Evolutionary conservation across 352 stramenopile species (phyloP).

Genomic region (Globisporangium paroecandrum): DNA sequence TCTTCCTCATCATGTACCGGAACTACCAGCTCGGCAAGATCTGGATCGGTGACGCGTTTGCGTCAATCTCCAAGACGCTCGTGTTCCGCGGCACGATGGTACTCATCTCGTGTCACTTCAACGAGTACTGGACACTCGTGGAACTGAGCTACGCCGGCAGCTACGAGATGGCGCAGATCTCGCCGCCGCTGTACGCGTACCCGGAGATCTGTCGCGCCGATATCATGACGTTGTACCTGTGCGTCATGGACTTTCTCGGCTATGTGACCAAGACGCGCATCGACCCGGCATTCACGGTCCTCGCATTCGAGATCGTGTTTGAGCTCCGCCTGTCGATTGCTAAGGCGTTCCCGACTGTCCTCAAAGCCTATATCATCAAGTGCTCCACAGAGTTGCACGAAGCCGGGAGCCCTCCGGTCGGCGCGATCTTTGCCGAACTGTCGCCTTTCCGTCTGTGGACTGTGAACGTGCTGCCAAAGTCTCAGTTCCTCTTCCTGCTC

Average conservation of each 20-base stretch:
- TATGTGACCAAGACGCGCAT: slow-evolving; percentile 23
- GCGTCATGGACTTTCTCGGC: slow-evolving; percentile 21
- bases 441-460: neutral
- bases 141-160: slow-evolving; percentile 26
- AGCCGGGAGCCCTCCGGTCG: neutral
- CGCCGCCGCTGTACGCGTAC: slow-evolving; percentile 27
- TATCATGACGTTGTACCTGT: slow-evolving; percentile 34
- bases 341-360: neutral
- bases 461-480: neutral
- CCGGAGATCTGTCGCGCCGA: slow-evolving; percentile 27
- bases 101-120: slow-evolving; percentile 29
- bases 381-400: neutral
- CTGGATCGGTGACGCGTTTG: slow-evolving; percentile 44
- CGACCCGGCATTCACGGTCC: slow-evolving; percentile 28
- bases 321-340: slow-evolving; percentile 13
- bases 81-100: slow-evolving; percentile 30
- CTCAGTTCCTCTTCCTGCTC: neutral
- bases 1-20: slow-evolving; percentile 31
- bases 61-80: slow-evolving; percentile 30
- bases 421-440: neutral
- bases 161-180: slow-evolving; percentile 18
- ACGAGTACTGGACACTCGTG: slow-evolving; percentile 33
- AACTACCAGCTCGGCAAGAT: slow-evolving; percentile 26
- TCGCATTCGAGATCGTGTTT: slow-evolving; percentile 27
- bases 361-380: neutral